A percentile compares a stretch with the other conserved stretches of the same genome.
Conservation (phyloP, 176 grass and related monocot genomes). For the Eleusine indica region DNA sequence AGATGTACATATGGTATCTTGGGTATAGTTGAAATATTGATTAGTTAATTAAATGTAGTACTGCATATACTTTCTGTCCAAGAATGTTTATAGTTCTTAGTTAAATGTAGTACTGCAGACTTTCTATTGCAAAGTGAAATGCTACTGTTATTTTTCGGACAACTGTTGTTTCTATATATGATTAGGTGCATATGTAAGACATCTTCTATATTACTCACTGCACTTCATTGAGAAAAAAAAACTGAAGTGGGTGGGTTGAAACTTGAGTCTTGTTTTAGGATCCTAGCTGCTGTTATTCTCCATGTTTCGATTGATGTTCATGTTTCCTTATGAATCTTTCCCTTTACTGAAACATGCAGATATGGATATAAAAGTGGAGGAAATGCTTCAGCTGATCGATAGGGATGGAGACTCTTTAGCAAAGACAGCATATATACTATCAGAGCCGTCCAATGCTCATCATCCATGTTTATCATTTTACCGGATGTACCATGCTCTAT, state of each 20-base stretch:
- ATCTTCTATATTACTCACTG: not conserved
- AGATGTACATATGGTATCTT: too few relatives aligned
- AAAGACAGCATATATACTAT: conserved; percentile 80
- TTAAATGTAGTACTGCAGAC: too few relatives aligned
- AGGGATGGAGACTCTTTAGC: conserved; percentile 69
- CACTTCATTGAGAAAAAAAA: not conserved
- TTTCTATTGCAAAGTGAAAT: not conserved
- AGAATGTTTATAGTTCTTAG: too few relatives aligned
- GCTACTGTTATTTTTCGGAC: not conserved
- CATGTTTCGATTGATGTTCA: not conserved
- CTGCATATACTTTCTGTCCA: not conserved
- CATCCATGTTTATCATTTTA: conserved; percentile 67
- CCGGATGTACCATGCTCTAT: conserved; percentile 71
- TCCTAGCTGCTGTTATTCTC: not conserved
- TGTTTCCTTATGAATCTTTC: conserved; percentile 1
- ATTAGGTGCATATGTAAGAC: not conserved
- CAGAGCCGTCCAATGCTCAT: conserved; percentile 68
- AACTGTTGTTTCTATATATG: not conserved
- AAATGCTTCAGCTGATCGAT: conserved; percentile 76
- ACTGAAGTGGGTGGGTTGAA: not conserved
- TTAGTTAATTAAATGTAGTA: not conserved
- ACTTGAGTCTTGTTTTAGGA: conserved; percentile 5
- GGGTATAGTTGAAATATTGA: too few relatives aligned
- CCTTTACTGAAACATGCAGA: conserved; percentile 52
- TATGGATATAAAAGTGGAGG: conserved; percentile 75